Conservation (phyloP, 1,284 basidiomycete species). For the Singerocomus inundabilis region DNA sequence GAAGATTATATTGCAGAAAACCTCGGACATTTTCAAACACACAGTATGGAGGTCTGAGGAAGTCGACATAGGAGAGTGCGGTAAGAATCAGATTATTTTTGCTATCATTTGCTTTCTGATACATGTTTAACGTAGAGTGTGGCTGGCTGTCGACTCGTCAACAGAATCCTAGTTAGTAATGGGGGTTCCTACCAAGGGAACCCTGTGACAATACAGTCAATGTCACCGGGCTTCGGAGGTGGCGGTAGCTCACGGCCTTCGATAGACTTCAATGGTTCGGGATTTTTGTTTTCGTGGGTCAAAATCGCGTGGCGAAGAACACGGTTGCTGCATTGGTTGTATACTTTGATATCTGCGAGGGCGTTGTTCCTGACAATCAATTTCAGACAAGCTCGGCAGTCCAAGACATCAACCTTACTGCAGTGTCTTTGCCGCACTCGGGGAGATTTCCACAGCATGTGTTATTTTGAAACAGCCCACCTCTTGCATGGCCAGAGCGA, state of each 20-base stretch:
- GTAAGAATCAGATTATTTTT: constrained; percentile 58
- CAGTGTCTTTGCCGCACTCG: constrained; percentile 66
- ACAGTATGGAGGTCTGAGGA: constrained; percentile 55
- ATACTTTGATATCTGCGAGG: constrained; percentile 43
- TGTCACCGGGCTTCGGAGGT: constrained; percentile 49
- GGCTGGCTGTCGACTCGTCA: constrained; percentile 43
- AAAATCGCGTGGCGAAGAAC: constrained; percentile 57
- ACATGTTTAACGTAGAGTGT: constrained; percentile 58
- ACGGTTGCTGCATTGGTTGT: constrained; percentile 62
- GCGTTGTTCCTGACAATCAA: constrained; percentile 41
- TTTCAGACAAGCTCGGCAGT: constrained; percentile 2
- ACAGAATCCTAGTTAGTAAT: background rate
- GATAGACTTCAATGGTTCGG: constrained; percentile 41
- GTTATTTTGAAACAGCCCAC: constrained; percentile 53
- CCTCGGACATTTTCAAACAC: constrained; percentile 75
- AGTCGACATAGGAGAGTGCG: constrained; percentile 63
- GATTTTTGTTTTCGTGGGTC: constrained; percentile 38
- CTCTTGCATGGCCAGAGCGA: constrained; percentile 55
- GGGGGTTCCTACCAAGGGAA: constrained; percentile 61
- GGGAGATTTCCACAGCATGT: constrained; percentile 65
- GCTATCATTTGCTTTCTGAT: constrained; percentile 47
- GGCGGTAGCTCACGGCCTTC: constrained; percentile 36
- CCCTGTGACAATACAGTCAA: constrained; percentile 63
- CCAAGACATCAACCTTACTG: constrained; percentile 38
- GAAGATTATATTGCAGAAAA: constrained; percentile 57